A percentile compares a stretch with the other conserved stretches of the same genome.
phyloP scores from a whole-genome alignment of 306 rosid genomes.

The Heteromeles arbutifolia region DNA sequence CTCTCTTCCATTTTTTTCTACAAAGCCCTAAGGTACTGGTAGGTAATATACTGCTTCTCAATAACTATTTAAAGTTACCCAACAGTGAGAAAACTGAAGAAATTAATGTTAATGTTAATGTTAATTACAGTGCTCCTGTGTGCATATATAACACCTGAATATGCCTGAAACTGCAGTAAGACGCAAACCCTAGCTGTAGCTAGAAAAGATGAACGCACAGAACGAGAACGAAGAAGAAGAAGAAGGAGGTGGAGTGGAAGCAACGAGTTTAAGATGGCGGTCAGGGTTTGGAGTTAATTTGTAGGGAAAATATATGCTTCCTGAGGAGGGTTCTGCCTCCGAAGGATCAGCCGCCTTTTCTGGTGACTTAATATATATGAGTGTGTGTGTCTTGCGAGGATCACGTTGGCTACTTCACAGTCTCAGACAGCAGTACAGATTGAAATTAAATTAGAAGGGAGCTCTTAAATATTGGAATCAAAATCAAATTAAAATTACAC shows the following conservation, averaged over 20 bases:
- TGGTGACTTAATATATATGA: conserved; percentile 51
- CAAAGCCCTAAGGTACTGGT: neutral
- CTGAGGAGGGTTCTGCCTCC: conserved; percentile 66
- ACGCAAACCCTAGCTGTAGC: conserved; percentile 1
- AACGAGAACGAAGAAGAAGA: neutral
- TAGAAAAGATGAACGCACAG: neutral
- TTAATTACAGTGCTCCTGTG: neutral
- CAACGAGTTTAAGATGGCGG: conserved; percentile 3
- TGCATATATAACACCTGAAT: neutral
- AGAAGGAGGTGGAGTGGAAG: conserved; percentile 7
- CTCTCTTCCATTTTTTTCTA: conserved; percentile 25
- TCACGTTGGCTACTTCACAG: neutral
- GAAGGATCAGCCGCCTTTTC: conserved; percentile 95
- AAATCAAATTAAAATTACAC: conserved; percentile 10
- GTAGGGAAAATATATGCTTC: conserved; percentile 74
- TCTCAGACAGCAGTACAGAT: neutral
- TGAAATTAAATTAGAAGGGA: neutral
- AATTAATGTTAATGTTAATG: neutral
- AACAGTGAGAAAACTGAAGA: neutral
- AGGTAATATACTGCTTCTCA: neutral
- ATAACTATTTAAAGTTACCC: neutral
- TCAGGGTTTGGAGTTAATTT: conserved; percentile 39
- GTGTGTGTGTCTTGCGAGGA: conserved; percentile 20
- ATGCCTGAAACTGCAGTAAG: neutral
- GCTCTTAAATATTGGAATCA: conserved; percentile 16